A percentile compares a stretch with the other conserved stretches of the same genome.
These are phyloP conservation scores for Pythium aquatile DNA, from an alignment of 352 stramenopile genomes.

Conservation along the genomic window DNA sequence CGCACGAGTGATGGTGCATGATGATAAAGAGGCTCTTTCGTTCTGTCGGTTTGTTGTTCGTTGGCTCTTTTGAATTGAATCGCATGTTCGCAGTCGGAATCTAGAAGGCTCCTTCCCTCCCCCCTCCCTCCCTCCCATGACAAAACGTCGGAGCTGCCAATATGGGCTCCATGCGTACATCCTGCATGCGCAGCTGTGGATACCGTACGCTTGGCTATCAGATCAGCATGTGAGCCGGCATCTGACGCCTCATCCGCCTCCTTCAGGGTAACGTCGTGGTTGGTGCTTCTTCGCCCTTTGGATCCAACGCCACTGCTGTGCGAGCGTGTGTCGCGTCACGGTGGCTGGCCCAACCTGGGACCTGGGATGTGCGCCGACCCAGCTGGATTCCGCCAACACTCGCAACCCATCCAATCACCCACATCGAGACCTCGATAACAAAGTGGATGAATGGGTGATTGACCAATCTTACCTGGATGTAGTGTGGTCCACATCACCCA, in stretches of 20 bases:
- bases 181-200: neutral
- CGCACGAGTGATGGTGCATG: conserved; percentile 5
- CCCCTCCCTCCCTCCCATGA: neutral
- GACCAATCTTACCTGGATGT: neutral
- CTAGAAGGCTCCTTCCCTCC: neutral
- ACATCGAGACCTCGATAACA: neutral
- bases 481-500: conserved; percentile 24
- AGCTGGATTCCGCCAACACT: neutral
- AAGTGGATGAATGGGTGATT: conserved; percentile 3
- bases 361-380: neutral
- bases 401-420: conserved; percentile 1
- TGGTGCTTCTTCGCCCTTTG: neutral
- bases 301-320: conserved; percentile 8
- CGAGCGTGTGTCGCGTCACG: conserved; percentile 26
- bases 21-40: neutral
- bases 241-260: neutral
- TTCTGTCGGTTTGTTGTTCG: neutral
- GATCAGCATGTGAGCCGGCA: neutral
- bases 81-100: conserved; percentile 7
- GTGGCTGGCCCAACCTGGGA: neutral
- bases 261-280: neutral
- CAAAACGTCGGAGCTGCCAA: neutral
- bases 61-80: neutral
- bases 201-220: neutral
- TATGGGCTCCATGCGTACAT: neutral